phyloP scores from a whole-genome alignment of 768 basidiomycete genomes.

The Rhizopogon roseolus region DNA sequence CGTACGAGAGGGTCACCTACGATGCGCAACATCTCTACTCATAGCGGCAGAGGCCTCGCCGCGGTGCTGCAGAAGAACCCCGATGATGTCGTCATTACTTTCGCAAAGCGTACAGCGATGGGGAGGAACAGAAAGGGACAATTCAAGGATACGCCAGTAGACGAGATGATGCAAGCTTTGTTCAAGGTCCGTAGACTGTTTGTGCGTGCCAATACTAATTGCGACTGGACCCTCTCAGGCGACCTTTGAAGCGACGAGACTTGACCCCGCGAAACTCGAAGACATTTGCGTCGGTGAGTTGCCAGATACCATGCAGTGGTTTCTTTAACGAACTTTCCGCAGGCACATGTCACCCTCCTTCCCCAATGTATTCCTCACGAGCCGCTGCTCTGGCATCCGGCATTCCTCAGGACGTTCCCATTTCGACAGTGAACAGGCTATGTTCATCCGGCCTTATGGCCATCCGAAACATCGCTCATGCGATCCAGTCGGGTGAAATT shows the following conservation, averaged over 20 bases:
- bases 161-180: conserved; percentile 78
- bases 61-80: conserved; percentile 64
- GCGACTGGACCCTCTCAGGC: conserved; percentile 37
- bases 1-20: conserved; percentile 8
- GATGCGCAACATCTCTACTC: conserved; percentile 31
- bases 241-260: conserved; percentile 56
- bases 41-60: conserved; percentile 34
- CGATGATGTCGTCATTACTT: conserved; percentile 87
- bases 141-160: conserved; percentile 82
- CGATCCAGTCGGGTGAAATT: conserved; percentile 78
- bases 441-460: conserved; percentile 95
- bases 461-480: conserved; percentile 85
- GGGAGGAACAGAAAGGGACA: conserved; percentile 89
- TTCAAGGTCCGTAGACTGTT: conserved; percentile 53
- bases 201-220: background rate
- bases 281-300: conserved; percentile 79
- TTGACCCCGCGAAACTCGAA: conserved; percentile 69
- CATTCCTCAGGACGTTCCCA: conserved; percentile 81
- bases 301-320: background rate
- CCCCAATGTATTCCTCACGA: conserved; percentile 76
- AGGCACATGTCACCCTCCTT: conserved; percentile 84
- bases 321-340: background rate
- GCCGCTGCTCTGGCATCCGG: conserved; percentile 87
- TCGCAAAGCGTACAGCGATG: conserved; percentile 86
- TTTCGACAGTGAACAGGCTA: conserved; percentile 87